phyloP scores from a whole-genome alignment of 306 rosid species.

The Castanea mollissima region DNA sequence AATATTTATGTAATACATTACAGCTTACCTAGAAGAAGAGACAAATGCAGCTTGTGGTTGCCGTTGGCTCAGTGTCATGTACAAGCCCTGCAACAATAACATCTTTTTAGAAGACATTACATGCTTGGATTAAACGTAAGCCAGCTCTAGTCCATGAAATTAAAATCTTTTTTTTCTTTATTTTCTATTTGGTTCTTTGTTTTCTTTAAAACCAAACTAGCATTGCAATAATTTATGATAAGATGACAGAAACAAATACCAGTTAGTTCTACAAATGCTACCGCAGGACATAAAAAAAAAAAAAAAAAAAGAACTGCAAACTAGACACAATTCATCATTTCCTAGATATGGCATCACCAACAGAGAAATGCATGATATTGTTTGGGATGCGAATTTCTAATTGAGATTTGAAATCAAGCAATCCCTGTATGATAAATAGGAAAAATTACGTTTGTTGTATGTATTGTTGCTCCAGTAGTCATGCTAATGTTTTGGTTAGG shows the following conservation, averaged over 20 bases:
- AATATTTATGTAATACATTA: slow-evolving; percentile 7
- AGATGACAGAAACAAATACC: too few species aligned
- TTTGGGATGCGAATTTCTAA: background rate
- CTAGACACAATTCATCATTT: background rate
- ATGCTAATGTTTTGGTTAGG: slow-evolving; percentile 83
- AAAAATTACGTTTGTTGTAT: slow-evolving; percentile 76
- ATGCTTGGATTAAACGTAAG: slow-evolving; percentile 4
- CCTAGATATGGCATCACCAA: background rate
- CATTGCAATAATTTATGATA: background rate
- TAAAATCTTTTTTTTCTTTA: background rate
- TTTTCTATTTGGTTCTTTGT: background rate
- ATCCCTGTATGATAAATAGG: background rate
- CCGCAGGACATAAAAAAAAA: too few species aligned
- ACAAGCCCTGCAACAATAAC: slow-evolving; percentile 78
- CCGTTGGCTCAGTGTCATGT: slow-evolving; percentile 80
- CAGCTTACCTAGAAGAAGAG: slow-evolving; percentile 27
- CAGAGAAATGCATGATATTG: background rate
- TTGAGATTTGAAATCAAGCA: background rate
- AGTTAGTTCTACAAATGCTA: background rate
- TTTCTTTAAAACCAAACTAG: background rate
- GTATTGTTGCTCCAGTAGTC: slow-evolving; percentile 99
- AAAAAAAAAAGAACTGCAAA: background rate
- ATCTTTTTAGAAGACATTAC: slow-evolving; percentile 17
- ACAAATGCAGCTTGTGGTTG: slow-evolving; percentile 32
- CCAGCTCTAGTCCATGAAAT: background rate